A percentile compares a stretch with the other conserved stretches of the same genome.
These are phyloP conservation scores for Phaffomyces thermotolerans DNA, from an alignment of 805 yeast genomes.

Conservation along the genomic window DNA sequence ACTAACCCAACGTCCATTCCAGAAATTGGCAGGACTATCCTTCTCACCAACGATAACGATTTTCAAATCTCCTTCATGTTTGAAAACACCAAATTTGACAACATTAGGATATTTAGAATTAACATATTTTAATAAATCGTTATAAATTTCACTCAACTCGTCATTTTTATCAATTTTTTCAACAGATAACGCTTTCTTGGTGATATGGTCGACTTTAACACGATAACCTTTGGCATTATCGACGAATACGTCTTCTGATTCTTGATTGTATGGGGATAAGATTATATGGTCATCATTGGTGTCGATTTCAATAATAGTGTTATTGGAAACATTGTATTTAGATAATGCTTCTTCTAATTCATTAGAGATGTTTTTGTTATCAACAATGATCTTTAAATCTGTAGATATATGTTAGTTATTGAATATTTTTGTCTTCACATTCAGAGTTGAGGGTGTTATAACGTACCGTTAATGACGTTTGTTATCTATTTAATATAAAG, in stretches of 20 bases:
- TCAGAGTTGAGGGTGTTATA: too few relatives aligned
- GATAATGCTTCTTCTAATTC: constrained; percentile 31
- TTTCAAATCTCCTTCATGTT: constrained; percentile 21
- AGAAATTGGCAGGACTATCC: constrained; percentile 67
- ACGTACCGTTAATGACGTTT: constrained; percentile 29
- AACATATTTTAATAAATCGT: constrained; percentile 39
- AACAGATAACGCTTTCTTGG: constrained; percentile 42
- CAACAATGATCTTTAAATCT: constrained; percentile 39
- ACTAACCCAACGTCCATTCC: constrained; percentile 87
- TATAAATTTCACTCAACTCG: constrained; percentile 12
- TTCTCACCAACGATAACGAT: constrained; percentile 65
- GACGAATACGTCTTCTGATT: constrained; percentile 40
- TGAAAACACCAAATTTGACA: constrained; percentile 36
- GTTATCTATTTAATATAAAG: constrained; percentile 9
- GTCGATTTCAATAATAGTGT: constrained; percentile 24
- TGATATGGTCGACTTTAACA: constrained; percentile 54
- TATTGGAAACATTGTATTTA: constrained; percentile 34
- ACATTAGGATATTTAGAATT: constrained; percentile 62
- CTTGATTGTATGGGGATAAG: constrained; percentile 42
- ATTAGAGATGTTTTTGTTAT: constrained; percentile 27
- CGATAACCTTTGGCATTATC: constrained; percentile 43
- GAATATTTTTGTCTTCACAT: not conserved
- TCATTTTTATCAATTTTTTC: constrained; percentile 31
- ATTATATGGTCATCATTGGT: constrained; percentile 29
- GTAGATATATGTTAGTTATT: too few relatives aligned